phyloP scores from a whole-genome alignment of 768 basidiomycete species.

The Leccinum uliginosum region DNA sequence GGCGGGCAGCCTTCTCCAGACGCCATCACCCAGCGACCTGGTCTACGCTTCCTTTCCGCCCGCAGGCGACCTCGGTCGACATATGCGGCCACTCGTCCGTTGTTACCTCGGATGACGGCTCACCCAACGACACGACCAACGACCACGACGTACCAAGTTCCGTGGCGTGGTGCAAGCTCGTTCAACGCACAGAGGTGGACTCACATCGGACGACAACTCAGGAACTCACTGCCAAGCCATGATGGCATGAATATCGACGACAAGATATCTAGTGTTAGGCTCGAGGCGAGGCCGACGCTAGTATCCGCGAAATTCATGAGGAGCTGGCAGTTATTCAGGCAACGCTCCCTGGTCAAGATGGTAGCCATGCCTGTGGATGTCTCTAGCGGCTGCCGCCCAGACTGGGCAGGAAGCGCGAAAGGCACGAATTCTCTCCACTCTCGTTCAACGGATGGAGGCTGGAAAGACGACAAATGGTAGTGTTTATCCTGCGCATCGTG shows the following conservation, averaged over 20 bases:
- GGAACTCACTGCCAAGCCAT: conserved; percentile 11
- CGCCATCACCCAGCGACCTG: not conserved
- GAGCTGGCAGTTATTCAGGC: conserved; percentile 8
- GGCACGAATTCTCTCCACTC: not conserved
- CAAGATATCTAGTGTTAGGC: conserved; percentile 4
- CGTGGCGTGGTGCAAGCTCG: too few species aligned
- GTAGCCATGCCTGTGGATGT: not conserved
- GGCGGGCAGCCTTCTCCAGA: not conserved
- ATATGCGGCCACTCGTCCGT: not conserved
- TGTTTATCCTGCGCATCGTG: not conserved
- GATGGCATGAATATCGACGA: not conserved
- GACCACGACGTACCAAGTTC: not conserved
- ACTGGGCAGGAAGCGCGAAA: conserved; percentile 2
- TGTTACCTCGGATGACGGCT: not conserved
- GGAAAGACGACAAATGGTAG: conserved; percentile 6
- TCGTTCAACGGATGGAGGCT: not conserved
- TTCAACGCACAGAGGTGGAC: conserved; percentile 3
- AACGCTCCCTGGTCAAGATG: conserved; percentile 11
- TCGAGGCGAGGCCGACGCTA: conserved; percentile 12
- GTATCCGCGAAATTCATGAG: conserved; percentile 13
- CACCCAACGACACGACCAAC: not conserved
- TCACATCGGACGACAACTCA: conserved; percentile 1
- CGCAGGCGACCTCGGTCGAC: not conserved
- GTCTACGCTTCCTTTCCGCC: not conserved
- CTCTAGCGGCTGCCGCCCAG: not conserved